Percentiles rank a stretch among this genome's conserved stretches.
Conservation (phyloP, 371 early-diverging fungal species). For the Haplosporangium sp. region DNA sequence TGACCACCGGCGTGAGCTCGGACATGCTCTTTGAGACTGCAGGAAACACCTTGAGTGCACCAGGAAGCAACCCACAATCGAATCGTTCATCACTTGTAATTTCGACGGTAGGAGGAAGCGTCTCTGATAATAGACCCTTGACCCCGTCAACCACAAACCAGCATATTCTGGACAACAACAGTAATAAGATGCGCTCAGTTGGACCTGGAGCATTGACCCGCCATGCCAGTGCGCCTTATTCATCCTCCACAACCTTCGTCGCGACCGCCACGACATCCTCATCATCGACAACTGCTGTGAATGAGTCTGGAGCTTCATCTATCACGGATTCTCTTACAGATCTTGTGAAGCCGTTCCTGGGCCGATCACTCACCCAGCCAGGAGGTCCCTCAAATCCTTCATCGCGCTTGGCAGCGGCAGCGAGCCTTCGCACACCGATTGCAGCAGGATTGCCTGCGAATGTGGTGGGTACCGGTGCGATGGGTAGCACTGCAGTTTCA, state of each 20-base stretch:
- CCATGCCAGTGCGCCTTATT: background rate
- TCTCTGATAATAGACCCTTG: slow-evolving; percentile 19
- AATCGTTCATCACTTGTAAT: slow-evolving; percentile 35
- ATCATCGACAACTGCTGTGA: slow-evolving; percentile 4
- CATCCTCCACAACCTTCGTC: slow-evolving; percentile 8
- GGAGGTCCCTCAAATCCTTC: slow-evolving; percentile 36
- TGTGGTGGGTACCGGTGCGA: slow-evolving; percentile 35
- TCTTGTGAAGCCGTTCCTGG: slow-evolving; percentile 48
- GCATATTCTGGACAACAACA: slow-evolving; percentile 16
- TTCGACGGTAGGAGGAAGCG: slow-evolving; percentile 6
- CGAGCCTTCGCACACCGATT: slow-evolving; percentile 44
- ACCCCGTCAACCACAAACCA: slow-evolving; percentile 44
- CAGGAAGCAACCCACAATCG: slow-evolving; percentile 5
- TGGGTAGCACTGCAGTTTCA: slow-evolving; percentile 36
- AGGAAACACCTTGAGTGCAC: background rate
- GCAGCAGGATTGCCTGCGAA: slow-evolving; percentile 48
- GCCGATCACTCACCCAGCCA: slow-evolving; percentile 30
- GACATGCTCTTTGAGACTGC: slow-evolving; percentile 42
- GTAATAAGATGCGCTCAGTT: background rate
- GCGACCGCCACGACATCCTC: slow-evolving; percentile 2
- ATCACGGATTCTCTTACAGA: slow-evolving; percentile 44
- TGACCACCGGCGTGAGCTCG: slow-evolving; percentile 26
- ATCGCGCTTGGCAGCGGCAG: slow-evolving; percentile 39
- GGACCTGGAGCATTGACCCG: background rate
- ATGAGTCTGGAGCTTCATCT: background rate